Evolutionary conservation across 2,329 filamentous ascomycete genomes (phyloP).

Genomic region (Diatrype stigma): DNA sequence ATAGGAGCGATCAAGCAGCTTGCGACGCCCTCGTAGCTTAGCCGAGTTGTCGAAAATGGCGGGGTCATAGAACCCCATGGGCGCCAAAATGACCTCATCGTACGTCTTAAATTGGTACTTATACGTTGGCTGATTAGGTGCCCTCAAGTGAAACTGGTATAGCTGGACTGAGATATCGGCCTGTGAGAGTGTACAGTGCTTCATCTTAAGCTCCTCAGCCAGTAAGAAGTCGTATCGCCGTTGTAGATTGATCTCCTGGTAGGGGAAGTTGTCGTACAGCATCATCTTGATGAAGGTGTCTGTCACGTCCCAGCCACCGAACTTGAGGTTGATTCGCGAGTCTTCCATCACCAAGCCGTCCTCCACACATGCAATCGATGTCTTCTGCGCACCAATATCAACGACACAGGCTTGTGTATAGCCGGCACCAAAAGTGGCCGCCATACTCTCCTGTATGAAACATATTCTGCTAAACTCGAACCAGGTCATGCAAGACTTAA

Average conservation of each 20-base stretch:
- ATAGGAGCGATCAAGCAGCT: conserved; percentile 79
- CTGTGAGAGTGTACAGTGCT: conserved; percentile 87
- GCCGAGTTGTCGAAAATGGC: conserved; percentile 76
- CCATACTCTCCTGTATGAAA: conserved; percentile 94
- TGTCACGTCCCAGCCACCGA: conserved; percentile 86
- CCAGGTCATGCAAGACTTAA: conserved; percentile 82
- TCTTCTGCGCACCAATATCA: conserved; percentile 95
- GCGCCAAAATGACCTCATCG: conserved; percentile 90
- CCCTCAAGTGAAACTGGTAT: conserved; percentile 85
- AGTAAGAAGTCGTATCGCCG: conserved; percentile 88
- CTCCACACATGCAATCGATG: conserved; percentile 93
- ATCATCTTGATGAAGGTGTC: conserved; percentile 97
- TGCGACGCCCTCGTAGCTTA: conserved; percentile 76
- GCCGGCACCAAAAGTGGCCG: conserved; percentile 90
- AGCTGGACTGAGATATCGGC: conserved; percentile 83
- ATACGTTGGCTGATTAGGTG: conserved; percentile 79
- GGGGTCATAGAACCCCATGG: conserved; percentile 92
- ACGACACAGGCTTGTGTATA: conserved; percentile 94
- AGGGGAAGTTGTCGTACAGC: conserved; percentile 93
- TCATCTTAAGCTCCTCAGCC: conserved; percentile 92
- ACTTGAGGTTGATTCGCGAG: conserved; percentile 92
- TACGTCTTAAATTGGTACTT: conserved; percentile 98
- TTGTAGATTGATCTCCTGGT: conserved; percentile 87
- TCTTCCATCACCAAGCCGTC: conserved; percentile 94
- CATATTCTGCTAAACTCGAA: conserved; percentile 86